Evolutionary conservation across 2,329 filamentous ascomycete species (phyloP).

Genomic region (Stachybotrys chlorohalonatus): DNA sequence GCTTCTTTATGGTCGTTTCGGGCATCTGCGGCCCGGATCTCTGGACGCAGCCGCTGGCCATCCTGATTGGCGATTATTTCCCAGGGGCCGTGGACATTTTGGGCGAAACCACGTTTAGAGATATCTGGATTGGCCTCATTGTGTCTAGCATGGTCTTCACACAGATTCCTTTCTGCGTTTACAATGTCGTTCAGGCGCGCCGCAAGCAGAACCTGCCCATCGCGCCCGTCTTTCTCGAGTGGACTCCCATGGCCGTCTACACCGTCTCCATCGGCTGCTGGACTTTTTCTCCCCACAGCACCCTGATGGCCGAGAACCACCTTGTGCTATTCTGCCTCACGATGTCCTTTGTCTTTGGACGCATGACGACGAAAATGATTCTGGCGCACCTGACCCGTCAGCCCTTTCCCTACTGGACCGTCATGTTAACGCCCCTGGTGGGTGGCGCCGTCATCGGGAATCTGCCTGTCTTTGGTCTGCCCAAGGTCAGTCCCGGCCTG

Average conservation of each 20-base stretch:
- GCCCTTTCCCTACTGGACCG: conserved; percentile 94
- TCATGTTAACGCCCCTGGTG: conserved; percentile 79
- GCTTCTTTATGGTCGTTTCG: conserved; percentile 74
- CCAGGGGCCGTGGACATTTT: conserved; percentile 49
- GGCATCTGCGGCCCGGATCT: conserved; percentile 83
- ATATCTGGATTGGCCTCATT: conserved; percentile 77
- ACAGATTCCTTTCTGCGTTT: conserved; percentile 83
- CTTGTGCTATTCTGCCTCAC: conserved; percentile 87
- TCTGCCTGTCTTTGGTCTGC: conserved; percentile 66
- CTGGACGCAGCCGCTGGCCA: conserved; percentile 68
- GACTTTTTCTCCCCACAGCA: conserved; percentile 85
- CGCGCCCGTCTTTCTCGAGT: conserved; percentile 80
- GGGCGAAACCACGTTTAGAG: conserved; percentile 66
- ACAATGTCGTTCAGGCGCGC: conserved; percentile 75
- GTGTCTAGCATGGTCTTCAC: conserved; percentile 54
- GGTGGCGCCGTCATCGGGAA: conserved; percentile 79
- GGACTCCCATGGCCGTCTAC: conserved; percentile 84
- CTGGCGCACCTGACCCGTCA: conserved; percentile 88
- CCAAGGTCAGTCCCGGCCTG: conserved; percentile 51
- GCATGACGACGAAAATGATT: conserved; percentile 99
- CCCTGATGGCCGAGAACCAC: conserved; percentile 72
- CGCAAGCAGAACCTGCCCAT: conserved; percentile 63
- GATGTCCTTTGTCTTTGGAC: conserved; percentile 93
- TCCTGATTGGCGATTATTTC: conserved; percentile 50
- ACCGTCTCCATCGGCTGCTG: conserved; percentile 67